Conservation (phyloP, 345 rosid species). For the Hibiscus mutabilis region DNA sequence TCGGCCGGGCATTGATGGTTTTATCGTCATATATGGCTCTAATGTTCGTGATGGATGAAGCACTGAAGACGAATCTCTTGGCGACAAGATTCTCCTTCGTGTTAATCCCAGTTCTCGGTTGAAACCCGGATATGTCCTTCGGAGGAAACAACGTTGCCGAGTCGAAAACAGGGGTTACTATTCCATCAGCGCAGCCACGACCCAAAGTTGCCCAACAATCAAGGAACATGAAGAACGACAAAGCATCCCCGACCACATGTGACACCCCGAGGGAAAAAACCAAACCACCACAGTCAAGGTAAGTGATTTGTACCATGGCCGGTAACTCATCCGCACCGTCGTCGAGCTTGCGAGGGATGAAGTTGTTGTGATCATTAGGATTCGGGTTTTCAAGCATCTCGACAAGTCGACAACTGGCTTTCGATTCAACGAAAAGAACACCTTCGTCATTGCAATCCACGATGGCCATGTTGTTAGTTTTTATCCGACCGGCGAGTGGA, state of each 20-base stretch:
- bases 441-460: too few relatives aligned
- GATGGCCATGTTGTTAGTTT: too few relatives aligned
- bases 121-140: slow-evolving; percentile 10
- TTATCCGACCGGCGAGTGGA: too few relatives aligned
- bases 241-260: slow-evolving; percentile 8
- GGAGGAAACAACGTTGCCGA: slow-evolving; percentile 40
- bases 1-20: slow-evolving; percentile 3
- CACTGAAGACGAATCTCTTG: slow-evolving; percentile 34
- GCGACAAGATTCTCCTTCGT: slow-evolving; percentile 26
- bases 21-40: slow-evolving; percentile 17
- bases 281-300: neutral
- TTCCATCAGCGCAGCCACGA: neutral
- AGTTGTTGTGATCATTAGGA: too few relatives aligned
- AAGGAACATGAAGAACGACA: slow-evolving; percentile 1
- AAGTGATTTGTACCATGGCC: neutral
- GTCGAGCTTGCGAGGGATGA: too few relatives aligned
- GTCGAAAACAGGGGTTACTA: slow-evolving; percentile 23
- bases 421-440: too few relatives aligned
- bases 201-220: slow-evolving; percentile 1
- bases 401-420: too few relatives aligned
- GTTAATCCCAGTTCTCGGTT: slow-evolving; percentile 12
- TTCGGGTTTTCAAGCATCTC: too few relatives aligned
- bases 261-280: slow-evolving; percentile 1
- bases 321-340: too few relatives aligned
- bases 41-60: slow-evolving; percentile 21